Evolutionary conservation across 2,329 filamentous ascomycete species (phyloP).

Genomic region (Alternaria ventricosa): DNA sequence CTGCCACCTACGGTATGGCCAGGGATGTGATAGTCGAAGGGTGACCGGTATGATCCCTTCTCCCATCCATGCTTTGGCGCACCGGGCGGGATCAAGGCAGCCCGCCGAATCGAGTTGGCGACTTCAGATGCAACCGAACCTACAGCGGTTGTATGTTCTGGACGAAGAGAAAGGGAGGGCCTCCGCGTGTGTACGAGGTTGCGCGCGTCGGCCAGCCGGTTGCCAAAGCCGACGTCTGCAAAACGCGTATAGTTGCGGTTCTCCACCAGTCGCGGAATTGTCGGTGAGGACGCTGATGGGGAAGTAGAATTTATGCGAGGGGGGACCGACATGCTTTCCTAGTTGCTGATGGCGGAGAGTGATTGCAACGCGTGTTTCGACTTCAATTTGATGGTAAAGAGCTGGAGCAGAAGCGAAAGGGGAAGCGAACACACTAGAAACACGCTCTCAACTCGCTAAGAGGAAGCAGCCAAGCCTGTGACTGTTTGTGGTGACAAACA

Average conservation of each 20-base stretch:
- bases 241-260: background rate
- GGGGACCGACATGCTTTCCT: background rate
- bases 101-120: background rate
- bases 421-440: background rate
- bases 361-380: background rate
- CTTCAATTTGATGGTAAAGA: background rate
- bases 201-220: slow-evolving; percentile 13
- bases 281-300: background rate
- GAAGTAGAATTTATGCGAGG: background rate
- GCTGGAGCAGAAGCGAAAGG: background rate
- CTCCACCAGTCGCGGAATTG: background rate
- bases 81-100: background rate
- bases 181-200: slow-evolving; percentile 4
- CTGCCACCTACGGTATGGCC: background rate
- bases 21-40: slow-evolving; percentile 5
- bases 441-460: background rate
- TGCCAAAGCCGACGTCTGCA: slow-evolving; percentile 1
- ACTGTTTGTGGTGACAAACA: background rate
- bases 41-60: slow-evolving; percentile 6
- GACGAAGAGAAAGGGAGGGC: background rate
- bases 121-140: background rate
- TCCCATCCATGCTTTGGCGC: background rate
- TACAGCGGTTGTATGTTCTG: background rate
- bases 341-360: background rate
- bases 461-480: background rate